These are phyloP conservation scores for Pontederia crassipes DNA, from an alignment of 176 grass and related monocot species.

Conservation along the genomic window DNA sequence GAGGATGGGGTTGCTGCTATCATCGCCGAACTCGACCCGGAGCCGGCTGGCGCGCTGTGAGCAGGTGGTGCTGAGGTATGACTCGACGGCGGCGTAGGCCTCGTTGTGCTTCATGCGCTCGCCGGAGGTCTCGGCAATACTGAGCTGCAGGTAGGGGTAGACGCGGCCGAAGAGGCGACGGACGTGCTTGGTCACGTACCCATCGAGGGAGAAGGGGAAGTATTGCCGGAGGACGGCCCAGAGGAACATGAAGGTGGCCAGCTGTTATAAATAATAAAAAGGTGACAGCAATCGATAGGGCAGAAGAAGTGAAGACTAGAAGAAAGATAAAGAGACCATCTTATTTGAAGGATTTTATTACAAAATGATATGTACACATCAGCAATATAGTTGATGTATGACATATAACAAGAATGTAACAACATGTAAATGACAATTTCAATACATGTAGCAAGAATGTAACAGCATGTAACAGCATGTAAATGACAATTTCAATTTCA, in stretches of 20 bases:
- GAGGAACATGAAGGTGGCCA: constrained; percentile 40
- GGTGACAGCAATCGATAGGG: too few relatives aligned
- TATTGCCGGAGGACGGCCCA: constrained; percentile 22
- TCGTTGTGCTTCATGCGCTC: constrained; percentile 1
- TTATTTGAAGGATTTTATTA: too few relatives aligned
- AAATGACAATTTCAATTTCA: too few relatives aligned
- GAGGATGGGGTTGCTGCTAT: constrained; percentile 15
- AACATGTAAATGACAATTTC: too few relatives aligned
- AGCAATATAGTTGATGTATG: too few relatives aligned
- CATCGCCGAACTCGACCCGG: constrained; percentile 5
- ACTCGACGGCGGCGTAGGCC: constrained; percentile 17
- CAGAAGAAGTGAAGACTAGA: too few relatives aligned
- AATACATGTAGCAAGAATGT: too few relatives aligned
- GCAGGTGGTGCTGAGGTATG: constrained; percentile 7
- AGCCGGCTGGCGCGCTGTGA: constrained; percentile 5
- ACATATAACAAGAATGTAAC: too few relatives aligned
- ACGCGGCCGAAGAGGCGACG: neutral
- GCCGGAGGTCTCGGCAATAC: constrained; percentile 4
- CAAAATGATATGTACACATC: too few relatives aligned
- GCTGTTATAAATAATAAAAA: too few relatives aligned
- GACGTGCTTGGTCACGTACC: neutral
- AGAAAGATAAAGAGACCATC: too few relatives aligned
- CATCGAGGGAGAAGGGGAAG: neutral
- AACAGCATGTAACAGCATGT: too few relatives aligned
- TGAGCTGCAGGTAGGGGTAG: neutral